Conservation (phyloP, 2,329 filamentous ascomycete genomes). For the Alternaria brassicicola region DNA sequence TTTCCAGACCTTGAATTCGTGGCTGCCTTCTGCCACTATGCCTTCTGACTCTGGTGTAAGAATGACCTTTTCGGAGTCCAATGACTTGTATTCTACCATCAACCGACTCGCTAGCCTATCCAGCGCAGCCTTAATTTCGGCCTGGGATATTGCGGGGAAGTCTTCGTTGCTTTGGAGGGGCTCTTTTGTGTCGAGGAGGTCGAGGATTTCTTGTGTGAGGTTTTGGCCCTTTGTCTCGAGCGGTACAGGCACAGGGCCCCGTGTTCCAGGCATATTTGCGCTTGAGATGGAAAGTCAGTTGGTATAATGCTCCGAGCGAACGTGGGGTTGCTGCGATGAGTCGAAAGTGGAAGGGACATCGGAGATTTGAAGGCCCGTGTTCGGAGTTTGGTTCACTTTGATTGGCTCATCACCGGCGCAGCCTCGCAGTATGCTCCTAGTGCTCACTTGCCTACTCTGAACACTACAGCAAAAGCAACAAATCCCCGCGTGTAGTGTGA, state of each 20-base stretch:
- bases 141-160: constrained; percentile 54
- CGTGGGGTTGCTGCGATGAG: constrained; percentile 34
- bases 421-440: not conserved
- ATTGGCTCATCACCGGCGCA: constrained; percentile 22
- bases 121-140: constrained; percentile 78
- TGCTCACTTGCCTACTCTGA: not conserved
- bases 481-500: not conserved
- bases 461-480: not conserved
- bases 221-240: constrained; percentile 49
- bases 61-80: constrained; percentile 77
- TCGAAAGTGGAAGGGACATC: constrained; percentile 30
- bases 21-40: constrained; percentile 62
- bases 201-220: constrained; percentile 81
- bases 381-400: constrained; percentile 22
- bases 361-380: constrained; percentile 30
- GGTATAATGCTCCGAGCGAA: constrained; percentile 17
- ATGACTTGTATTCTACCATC: constrained; percentile 85
- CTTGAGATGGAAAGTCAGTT: constrained; percentile 11
- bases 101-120: constrained; percentile 83
- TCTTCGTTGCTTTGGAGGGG: constrained; percentile 60
- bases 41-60: constrained; percentile 83
- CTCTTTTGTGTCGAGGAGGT: constrained; percentile 61
- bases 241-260: constrained; percentile 56
- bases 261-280: constrained; percentile 52
- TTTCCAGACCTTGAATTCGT: constrained; percentile 60